phyloP scores from a whole-genome alignment of 2,329 filamentous ascomycete genomes.

The Fusarium circinatum region DNA sequence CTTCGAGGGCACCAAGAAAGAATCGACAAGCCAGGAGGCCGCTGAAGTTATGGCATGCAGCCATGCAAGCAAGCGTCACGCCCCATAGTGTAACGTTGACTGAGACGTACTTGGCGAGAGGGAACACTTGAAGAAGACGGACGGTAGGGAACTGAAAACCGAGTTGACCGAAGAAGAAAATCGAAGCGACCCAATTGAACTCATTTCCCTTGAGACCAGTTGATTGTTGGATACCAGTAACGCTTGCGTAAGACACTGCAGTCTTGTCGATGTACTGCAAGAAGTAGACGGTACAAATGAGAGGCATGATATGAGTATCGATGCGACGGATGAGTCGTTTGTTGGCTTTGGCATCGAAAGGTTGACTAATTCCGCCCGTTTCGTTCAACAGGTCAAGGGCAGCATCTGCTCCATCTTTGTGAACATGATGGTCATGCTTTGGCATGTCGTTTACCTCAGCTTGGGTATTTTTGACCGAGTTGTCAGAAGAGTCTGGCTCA shows the following conservation, averaged over 20 bases:
- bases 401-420: slow-evolving; percentile 18
- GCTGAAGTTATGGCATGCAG: background rate
- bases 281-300: slow-evolving; percentile 39
- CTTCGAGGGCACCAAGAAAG: slow-evolving; percentile 3
- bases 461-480: background rate
- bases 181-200: slow-evolving; percentile 53
- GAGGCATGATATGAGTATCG: slow-evolving; percentile 38
- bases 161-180: slow-evolving; percentile 49
- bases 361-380: slow-evolving; percentile 15
- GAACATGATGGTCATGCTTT: background rate
- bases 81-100: background rate
- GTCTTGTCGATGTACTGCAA: slow-evolving; percentile 44
- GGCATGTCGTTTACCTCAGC: background rate
- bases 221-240: slow-evolving; percentile 41
- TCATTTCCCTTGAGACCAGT: slow-evolving; percentile 52
- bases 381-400: slow-evolving; percentile 31
- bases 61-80: background rate
- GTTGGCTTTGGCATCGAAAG: slow-evolving; percentile 18
- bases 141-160: slow-evolving; percentile 53
- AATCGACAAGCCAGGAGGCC: background rate
- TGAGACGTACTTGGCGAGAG: background rate
- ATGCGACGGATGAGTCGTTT: slow-evolving; percentile 33
- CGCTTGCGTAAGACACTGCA: slow-evolving; percentile 39
- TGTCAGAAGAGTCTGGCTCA: background rate
- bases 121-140: slow-evolving; percentile 47